Base-by-base conservation (phyloP, 1,284 basidiomycete genomes). In the Pholiota adiposa region DNA sequence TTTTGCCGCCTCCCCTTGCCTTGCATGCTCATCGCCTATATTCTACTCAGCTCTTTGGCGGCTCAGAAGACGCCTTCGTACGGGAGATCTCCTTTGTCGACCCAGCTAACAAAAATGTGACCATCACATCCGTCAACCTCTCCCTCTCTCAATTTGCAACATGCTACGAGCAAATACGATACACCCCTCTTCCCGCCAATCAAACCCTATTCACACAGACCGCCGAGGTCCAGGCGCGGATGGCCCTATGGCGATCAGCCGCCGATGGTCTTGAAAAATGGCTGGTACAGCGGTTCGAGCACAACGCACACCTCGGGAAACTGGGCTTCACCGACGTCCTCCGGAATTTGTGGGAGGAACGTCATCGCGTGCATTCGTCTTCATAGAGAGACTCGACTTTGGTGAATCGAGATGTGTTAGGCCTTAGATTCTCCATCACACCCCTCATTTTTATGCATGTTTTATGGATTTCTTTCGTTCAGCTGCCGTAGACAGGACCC, bases 81-180 rank as follows among this genome's bases (percentile, higher is more conserved):
- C 88, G 96, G 50, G 96, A 98, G 77, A 90, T 98, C 62, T 93
- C 93, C 9, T 96, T 96, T 72, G 82, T 96, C 44, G 93, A 97
- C 73, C 94, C 94, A 0, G 78, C 85, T 55, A 86, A 83, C 27
- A 88, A 89, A 75, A 87, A 84, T 50, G 91, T 90, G 33, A 88
- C 88, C 62, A 94, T 97, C 72, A 89, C 89, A 19, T 94, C 93
- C 21, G 89, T 94, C 74, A 97, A 96, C 76, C 88, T 97, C 54
- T 93, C 92, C 21, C 79, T 97, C 46, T 94, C 93, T 14, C 91
- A 97, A 75, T 94, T 94, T 69, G 90, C 92, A 55, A 90, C 92
- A 31, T 94, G 93, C 71, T 88, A 92, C 65, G 96, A 98, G 75
- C 88, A 86, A 69, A 96, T 98, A 75, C 88, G 87, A 52, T 98